Evolutionary conservation across 805 yeast genomes (phyloP).

Genomic region (Clavispora fructus): DNA sequence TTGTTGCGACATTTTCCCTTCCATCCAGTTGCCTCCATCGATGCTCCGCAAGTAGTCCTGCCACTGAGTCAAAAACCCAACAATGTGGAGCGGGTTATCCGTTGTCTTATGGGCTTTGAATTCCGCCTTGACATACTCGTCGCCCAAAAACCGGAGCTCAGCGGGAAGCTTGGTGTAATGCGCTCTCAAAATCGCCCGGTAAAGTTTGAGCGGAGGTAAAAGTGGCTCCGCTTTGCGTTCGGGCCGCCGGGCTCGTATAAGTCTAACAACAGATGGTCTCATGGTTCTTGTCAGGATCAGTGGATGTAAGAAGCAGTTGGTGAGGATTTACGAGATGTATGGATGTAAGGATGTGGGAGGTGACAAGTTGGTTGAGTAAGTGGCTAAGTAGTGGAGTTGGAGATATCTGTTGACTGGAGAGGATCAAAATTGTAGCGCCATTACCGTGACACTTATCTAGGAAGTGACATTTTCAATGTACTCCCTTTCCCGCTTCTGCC

Average conservation of each 20-base stretch:
- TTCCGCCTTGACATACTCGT: conserved; percentile 82
- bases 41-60: conserved; percentile 70
- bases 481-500: too few species aligned
- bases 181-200: conserved; percentile 76
- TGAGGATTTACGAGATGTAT: not conserved
- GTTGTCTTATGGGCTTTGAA: conserved; percentile 76
- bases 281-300: conserved; percentile 12
- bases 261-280: conserved; percentile 33
- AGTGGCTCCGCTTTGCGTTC: conserved; percentile 42
- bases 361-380: too few species aligned
- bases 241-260: conserved; percentile 38
- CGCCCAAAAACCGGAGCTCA: conserved; percentile 76
- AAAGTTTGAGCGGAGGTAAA: conserved; percentile 77
- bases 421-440: too few species aligned
- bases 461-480: too few species aligned
- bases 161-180: conserved; percentile 60
- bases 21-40: conserved; percentile 41
- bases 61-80: conserved; percentile 93
- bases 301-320: not conserved
- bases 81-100: conserved; percentile 89
- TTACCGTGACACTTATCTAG: too few species aligned
- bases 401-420: too few species aligned
- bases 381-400: too few species aligned
- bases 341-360: not conserved
- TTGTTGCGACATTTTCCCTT: conserved; percentile 48